phyloP scores from a whole-genome alignment of 768 basidiomycete genomes.

The Infundibulicybe gibba region DNA sequence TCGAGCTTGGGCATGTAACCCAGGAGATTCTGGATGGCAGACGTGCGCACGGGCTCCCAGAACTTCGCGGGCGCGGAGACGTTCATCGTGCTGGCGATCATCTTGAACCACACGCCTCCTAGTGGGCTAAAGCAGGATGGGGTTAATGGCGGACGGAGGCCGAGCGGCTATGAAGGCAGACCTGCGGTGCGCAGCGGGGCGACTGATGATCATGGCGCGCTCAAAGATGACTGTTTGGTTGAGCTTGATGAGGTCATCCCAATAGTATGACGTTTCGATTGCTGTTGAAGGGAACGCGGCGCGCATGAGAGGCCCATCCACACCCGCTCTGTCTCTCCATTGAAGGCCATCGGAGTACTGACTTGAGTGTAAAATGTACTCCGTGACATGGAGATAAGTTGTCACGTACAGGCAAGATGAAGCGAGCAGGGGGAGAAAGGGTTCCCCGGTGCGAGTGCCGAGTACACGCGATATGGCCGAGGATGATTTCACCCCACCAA shows the following conservation, averaged over 20 bases:
- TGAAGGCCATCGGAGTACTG: conserved; percentile 21
- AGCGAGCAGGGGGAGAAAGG: conserved; percentile 11
- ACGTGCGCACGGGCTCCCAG: conserved; percentile 31
- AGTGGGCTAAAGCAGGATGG: conserved; percentile 22
- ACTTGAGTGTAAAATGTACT: neutral
- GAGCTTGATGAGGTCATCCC: conserved; percentile 51
- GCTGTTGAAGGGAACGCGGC: conserved; percentile 58
- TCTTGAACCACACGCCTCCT: conserved; percentile 27
- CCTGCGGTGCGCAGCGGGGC: conserved; percentile 55
- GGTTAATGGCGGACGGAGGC: neutral
- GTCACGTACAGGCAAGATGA: conserved; percentile 16
- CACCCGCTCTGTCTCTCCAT: conserved; percentile 60
- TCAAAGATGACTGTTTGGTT: conserved; percentile 56
- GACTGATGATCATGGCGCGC: conserved; percentile 56
- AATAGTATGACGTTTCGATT: conserved; percentile 57
- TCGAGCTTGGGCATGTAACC: conserved; percentile 17
- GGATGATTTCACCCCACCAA: conserved; percentile 23
- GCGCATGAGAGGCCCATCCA: conserved; percentile 63
- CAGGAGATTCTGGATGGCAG: conserved; percentile 23
- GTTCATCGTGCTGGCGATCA: conserved; percentile 29
- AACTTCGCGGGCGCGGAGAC: conserved; percentile 22
- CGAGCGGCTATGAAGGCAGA: conserved; percentile 13
- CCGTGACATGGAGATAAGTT: neutral
- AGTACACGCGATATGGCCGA: conserved; percentile 18
- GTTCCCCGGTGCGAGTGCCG: conserved; percentile 4